A percentile compares a stretch with the other conserved stretches of the same genome.
Evolutionary conservation across 208 protist genomes (phyloP).

Genomic region (Leptomonas pyrrhocoris): DNA sequence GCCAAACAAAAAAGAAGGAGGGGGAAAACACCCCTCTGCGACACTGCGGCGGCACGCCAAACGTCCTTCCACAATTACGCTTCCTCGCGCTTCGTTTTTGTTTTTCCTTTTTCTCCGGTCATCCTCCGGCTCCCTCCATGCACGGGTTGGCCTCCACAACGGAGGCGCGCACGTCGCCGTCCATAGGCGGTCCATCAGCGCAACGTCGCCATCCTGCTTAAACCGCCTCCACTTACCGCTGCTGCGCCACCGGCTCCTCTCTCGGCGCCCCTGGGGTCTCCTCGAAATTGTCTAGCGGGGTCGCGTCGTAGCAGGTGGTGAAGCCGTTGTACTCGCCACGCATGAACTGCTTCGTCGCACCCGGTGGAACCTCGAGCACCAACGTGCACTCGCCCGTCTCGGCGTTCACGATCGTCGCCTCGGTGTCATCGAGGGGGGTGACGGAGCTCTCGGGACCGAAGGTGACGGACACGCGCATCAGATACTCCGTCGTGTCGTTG

Average conservation of each 20-base stretch:
- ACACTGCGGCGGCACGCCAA: not conserved
- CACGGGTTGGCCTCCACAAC: constrained; percentile 13
- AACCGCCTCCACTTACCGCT: not conserved
- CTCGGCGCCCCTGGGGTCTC: constrained; percentile 3
- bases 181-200: not conserved
- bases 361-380: constrained; percentile 47
- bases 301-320: constrained; percentile 50
- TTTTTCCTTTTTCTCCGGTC: constrained; percentile 21
- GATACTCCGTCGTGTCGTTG: constrained; percentile 73
- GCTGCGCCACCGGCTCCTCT: constrained; percentile 5
- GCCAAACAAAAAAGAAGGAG: not conserved
- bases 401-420: constrained; percentile 35
- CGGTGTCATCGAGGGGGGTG: constrained; percentile 44
- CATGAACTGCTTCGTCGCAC: constrained; percentile 73
- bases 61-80: not conserved
- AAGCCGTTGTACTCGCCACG: constrained; percentile 80
- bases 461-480: constrained; percentile 61
- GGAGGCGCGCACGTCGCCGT: constrained; percentile 1
- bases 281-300: constrained; percentile 20
- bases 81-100: constrained; percentile 1
- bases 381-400: constrained; percentile 56
- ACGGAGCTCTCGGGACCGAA: constrained; percentile 71
- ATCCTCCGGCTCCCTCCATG: constrained; percentile 3
- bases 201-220: not conserved
- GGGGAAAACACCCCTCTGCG: not conserved